Conservation (phyloP, 2,329 filamentous ascomycete genomes). For the Sclerotinia sclerotiorum region DNA sequence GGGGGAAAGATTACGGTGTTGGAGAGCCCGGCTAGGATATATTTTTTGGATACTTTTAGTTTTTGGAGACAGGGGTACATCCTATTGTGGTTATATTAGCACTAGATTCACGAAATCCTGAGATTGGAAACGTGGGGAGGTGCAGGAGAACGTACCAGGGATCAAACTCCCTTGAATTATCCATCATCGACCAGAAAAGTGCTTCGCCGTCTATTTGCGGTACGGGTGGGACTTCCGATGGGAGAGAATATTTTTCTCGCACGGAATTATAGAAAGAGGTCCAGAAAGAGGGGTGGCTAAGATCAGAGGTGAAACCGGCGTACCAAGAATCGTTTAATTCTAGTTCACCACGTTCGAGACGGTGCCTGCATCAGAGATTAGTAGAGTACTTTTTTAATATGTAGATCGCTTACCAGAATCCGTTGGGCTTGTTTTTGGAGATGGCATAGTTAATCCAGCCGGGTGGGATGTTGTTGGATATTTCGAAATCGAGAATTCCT, state of each 20-base stretch:
- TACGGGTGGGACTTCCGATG: slow-evolving; percentile 56
- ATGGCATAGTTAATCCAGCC: slow-evolving; percentile 94
- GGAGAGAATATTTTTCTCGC: slow-evolving; percentile 39
- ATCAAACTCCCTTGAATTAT: slow-evolving; percentile 65
- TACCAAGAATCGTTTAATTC: slow-evolving; percentile 75
- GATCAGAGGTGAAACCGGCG: slow-evolving; percentile 69
- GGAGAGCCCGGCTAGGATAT: slow-evolving; percentile 77
- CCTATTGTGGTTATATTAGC: slow-evolving; percentile 41
- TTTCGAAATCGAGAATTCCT: slow-evolving; percentile 88
- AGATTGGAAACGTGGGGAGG: not conserved
- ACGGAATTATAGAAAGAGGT: slow-evolving; percentile 56
- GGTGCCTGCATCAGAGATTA: slow-evolving; percentile 49
- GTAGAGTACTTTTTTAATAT: too few species aligned
- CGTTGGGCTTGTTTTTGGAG: slow-evolving; percentile 71
- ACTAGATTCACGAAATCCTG: not conserved
- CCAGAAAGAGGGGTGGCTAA: slow-evolving; percentile 69
- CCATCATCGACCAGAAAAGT: slow-evolving; percentile 94
- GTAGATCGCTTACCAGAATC: slow-evolving; percentile 62
- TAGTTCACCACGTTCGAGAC: slow-evolving; percentile 81
- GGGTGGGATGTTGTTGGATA: slow-evolving; percentile 69
- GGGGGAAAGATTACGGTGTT: slow-evolving; percentile 88
- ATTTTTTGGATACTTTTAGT: slow-evolving; percentile 62
- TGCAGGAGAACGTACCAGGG: slow-evolving; percentile 48
- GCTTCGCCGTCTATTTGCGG: slow-evolving; percentile 74
- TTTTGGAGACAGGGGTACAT: slow-evolving; percentile 80